phyloP scores from a whole-genome alignment of 1,284 basidiomycete genomes.

The Taiwanofungus camphoratus region DNA sequence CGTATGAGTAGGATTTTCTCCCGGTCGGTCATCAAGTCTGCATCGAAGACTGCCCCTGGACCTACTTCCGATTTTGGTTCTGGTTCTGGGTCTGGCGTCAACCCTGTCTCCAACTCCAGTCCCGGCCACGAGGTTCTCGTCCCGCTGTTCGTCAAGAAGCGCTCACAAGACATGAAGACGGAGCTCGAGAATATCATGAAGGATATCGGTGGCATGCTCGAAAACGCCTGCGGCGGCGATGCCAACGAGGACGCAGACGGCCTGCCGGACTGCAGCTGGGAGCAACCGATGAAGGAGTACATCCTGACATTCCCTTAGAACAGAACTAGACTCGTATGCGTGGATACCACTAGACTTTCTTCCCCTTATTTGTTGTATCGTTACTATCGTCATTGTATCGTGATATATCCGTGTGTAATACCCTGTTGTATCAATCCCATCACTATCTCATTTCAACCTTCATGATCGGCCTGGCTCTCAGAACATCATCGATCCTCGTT shows the following conservation, averaged over 20 bases:
- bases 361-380: too few species aligned
- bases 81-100: slow-evolving; percentile 9
- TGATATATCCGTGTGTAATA: too few species aligned
- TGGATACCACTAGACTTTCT: too few species aligned
- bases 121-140: slow-evolving; percentile 12
- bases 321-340: too few species aligned
- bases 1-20: slow-evolving; percentile 8
- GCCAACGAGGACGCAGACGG: slow-evolving; percentile 30
- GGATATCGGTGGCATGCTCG: slow-evolving; percentile 29
- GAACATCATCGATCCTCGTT: too few species aligned
- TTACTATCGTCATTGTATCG: too few species aligned
- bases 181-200: slow-evolving; percentile 30
- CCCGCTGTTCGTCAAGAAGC: slow-evolving; percentile 17
- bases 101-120: slow-evolving; percentile 4
- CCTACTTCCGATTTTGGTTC: neutral
- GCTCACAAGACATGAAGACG: slow-evolving; percentile 21
- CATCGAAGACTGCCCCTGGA: neutral
- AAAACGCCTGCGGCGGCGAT: slow-evolving; percentile 43
- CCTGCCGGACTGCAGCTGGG: slow-evolving; percentile 54
- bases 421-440: too few species aligned
- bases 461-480: too few species aligned
- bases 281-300: slow-evolving; percentile 50
- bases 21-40: slow-evolving; percentile 7
- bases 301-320: slow-evolving; percentile 57
- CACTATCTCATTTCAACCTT: too few species aligned